Evolutionary conservation across 2,329 filamentous ascomycete species (phyloP).

Genomic region (Blastomyces silverae): DNA sequence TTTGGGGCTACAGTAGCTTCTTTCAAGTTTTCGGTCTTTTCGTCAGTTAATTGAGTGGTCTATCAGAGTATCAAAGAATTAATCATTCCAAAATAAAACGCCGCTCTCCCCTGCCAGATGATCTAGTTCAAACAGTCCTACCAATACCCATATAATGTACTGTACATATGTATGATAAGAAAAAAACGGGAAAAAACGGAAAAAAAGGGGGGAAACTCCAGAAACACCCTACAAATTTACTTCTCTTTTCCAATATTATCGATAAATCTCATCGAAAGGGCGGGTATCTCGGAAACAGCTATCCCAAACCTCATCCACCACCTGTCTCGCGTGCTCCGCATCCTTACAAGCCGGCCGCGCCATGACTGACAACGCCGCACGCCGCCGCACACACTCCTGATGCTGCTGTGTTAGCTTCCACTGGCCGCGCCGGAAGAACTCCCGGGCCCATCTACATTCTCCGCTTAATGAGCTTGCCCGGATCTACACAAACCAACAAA

Average conservation of each 20-base stretch:
- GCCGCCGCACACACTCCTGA: slow-evolving; percentile 78
- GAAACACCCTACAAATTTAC: not conserved
- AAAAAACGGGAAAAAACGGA: not conserved
- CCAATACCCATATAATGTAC: not conserved
- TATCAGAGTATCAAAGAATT: not conserved
- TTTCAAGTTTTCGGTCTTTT: not conserved
- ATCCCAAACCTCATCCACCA: slow-evolving; percentile 98
- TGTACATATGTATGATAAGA: not conserved
- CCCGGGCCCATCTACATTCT: slow-evolving; percentile 83
- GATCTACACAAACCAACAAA: slow-evolving; percentile 53
- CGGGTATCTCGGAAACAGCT: slow-evolving; percentile 91
- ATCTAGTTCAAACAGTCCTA: not conserved
- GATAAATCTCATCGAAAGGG: slow-evolving; percentile 95
- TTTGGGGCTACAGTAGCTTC: not conserved
- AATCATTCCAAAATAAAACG: slow-evolving; percentile 5
- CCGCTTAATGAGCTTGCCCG: slow-evolving; percentile 86
- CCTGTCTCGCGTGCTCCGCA: slow-evolving; percentile 74
- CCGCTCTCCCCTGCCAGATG: not conserved
- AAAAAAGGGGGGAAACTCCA: not conserved
- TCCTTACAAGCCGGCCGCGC: slow-evolving; percentile 74
- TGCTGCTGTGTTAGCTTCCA: slow-evolving; percentile 88
- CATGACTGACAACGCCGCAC: slow-evolving; percentile 74
- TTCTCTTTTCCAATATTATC: slow-evolving; percentile 35
- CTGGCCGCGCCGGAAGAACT: slow-evolving; percentile 77
- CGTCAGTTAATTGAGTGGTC: not conserved